Conservation (phyloP, 768 basidiomycete species). For the Ephemerocybe angulata region DNA sequence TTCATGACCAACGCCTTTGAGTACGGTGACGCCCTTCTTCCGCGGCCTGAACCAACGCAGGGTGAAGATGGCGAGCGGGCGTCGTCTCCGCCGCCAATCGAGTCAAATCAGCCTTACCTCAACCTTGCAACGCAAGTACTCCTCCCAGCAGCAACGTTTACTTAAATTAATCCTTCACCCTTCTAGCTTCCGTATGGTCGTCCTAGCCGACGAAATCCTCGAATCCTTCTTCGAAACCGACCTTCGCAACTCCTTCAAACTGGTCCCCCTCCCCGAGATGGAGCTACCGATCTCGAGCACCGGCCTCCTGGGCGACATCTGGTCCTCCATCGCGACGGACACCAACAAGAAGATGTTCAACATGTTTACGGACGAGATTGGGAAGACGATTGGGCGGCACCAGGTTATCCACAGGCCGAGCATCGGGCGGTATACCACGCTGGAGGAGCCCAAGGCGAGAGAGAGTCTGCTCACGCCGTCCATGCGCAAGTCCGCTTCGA, state of each 20-base stretch:
- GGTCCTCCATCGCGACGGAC: constrained; percentile 87
- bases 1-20: constrained; percentile 99
- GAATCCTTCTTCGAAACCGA: constrained; percentile 97
- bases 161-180: neutral
- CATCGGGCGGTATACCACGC: constrained; percentile 78
- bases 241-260: constrained; percentile 80
- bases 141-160: neutral
- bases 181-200: constrained; percentile 93
- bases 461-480: constrained; percentile 79
- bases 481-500: constrained; percentile 58
- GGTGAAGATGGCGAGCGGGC: constrained; percentile 27
- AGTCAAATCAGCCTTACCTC: constrained; percentile 85
- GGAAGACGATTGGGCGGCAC: constrained; percentile 91
- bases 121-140: constrained; percentile 76
- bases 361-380: constrained; percentile 89
- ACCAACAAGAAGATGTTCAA: constrained; percentile 94
- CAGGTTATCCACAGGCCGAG: constrained; percentile 79
- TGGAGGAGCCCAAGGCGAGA: constrained; percentile 85
- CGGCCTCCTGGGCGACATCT: constrained; percentile 76
- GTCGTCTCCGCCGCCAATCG: constrained; percentile 44
- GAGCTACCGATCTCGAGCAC: constrained; percentile 57
- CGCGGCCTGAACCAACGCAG: constrained; percentile 36
- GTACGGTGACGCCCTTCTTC: constrained; percentile 91
- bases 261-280: constrained; percentile 66
- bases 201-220: constrained; percentile 92